phyloP scores from a whole-genome alignment of 768 basidiomycete species.

The Tulasnella sp. region DNA sequence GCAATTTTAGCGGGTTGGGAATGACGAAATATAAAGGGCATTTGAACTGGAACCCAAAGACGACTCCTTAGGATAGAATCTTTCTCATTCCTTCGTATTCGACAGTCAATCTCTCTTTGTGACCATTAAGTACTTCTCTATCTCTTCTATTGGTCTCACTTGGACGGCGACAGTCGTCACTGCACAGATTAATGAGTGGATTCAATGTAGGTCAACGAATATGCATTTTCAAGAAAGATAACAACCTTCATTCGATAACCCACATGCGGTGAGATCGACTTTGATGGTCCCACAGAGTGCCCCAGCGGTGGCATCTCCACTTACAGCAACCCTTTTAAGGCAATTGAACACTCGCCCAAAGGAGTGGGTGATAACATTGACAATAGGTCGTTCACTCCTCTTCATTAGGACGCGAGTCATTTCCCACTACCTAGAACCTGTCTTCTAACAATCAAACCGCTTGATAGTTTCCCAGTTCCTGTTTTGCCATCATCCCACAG shows the following conservation, averaged over 20 bases:
- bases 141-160: background rate
- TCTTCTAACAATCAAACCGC: too few species aligned
- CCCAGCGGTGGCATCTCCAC: conserved; percentile 30
- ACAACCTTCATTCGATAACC: too few species aligned
- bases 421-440: background rate
- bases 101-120: background rate
- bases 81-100: too few species aligned
- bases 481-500: conserved; percentile 21
- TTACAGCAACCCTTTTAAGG: conserved; percentile 30
- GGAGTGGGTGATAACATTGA: background rate
- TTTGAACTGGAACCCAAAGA: too few species aligned
- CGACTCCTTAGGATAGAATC: too few species aligned
- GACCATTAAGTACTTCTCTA: background rate
- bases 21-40: too few species aligned
- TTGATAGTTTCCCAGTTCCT: conserved; percentile 8
- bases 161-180: background rate
- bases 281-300: too few species aligned
- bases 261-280: too few species aligned
- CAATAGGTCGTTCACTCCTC: background rate
- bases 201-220: background rate
- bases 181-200: background rate
- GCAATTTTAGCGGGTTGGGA: too few species aligned
- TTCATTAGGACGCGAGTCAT: background rate
- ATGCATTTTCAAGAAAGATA: too few species aligned
- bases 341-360: too few species aligned